Conservation (phyloP, 306 rosid genomes). For the Lathyrus oleraceus region DNA sequence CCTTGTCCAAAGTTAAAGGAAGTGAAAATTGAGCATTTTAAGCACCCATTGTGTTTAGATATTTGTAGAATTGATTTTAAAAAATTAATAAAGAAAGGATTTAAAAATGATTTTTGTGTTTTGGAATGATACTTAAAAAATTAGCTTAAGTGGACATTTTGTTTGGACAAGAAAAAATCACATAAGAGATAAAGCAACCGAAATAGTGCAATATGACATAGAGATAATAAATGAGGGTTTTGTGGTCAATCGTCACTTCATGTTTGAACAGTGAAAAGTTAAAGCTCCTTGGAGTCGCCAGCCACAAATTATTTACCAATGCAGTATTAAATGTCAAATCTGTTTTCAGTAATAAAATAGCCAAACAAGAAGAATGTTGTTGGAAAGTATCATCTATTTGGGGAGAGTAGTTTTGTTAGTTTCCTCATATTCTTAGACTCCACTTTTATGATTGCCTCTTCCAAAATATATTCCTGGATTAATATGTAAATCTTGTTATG, state of each 20-base stretch:
- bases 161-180: not conserved
- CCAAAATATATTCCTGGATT: not conserved
- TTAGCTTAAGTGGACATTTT: slow-evolving; percentile 4
- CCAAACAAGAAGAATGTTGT: not conserved
- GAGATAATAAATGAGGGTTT: not conserved
- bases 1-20: not conserved
- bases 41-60: not conserved
- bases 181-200: slow-evolving; percentile 4
- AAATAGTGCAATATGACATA: not conserved
- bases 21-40: not conserved
- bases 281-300: slow-evolving; percentile 3
- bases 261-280: slow-evolving; percentile 5
- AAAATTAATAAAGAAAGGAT: not conserved
- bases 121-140: slow-evolving; percentile 14
- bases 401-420: not conserved
- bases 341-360: slow-evolving; percentile 5
- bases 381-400: slow-evolving; percentile 16
- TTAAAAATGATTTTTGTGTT: not conserved
- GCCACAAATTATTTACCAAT: not conserved
- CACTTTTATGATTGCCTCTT: not conserved
- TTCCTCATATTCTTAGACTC: not conserved
- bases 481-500: not conserved
- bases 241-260: slow-evolving; percentile 22
- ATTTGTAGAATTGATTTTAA: not conserved
- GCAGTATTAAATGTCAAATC: not conserved